These are phyloP conservation scores for Juglanconis juglandina DNA, from an alignment of 2,329 filamentous ascomycete genomes.

Conservation along the genomic window DNA sequence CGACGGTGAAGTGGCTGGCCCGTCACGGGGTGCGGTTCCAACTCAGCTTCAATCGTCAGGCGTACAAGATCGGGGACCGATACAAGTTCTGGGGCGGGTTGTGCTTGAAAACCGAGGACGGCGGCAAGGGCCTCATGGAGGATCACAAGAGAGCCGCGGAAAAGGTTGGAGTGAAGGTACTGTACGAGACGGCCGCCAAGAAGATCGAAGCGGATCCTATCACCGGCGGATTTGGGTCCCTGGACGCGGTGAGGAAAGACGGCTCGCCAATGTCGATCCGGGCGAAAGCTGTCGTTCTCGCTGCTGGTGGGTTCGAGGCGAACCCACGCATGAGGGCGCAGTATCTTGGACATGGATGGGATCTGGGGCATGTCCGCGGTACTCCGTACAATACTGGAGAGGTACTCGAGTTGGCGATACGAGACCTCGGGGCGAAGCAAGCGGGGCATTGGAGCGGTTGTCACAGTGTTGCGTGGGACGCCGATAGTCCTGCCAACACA, in stretches of 20 bases:
- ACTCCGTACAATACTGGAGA: conserved; percentile 64
- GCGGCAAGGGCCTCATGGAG: conserved; percentile 56
- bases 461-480: conserved; percentile 64
- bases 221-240: conserved; percentile 29
- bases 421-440: conserved; percentile 46
- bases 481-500: conserved; percentile 49
- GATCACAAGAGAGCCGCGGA: conserved; percentile 44
- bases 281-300: conserved; percentile 46
- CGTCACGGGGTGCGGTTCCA: conserved; percentile 54
- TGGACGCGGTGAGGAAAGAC: conserved; percentile 25
- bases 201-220: conserved; percentile 32
- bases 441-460: conserved; percentile 63
- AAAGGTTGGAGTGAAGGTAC: conserved; percentile 39
- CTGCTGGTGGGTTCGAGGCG: conserved; percentile 63
- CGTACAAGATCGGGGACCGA: conserved; percentile 58
- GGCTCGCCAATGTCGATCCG: conserved; percentile 28
- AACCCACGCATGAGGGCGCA: conserved; percentile 54
- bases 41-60: conserved; percentile 62
- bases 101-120: conserved; percentile 55
- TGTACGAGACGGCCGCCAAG: conserved; percentile 44
- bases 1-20: conserved; percentile 53
- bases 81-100: conserved; percentile 67
- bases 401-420: conserved; percentile 49
- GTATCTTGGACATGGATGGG: conserved; percentile 57
- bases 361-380: conserved; percentile 58